These are phyloP conservation scores for Aegilops speltoides DNA, from an alignment of 176 grass and related monocot genomes.

Conservation along the genomic window DNA sequence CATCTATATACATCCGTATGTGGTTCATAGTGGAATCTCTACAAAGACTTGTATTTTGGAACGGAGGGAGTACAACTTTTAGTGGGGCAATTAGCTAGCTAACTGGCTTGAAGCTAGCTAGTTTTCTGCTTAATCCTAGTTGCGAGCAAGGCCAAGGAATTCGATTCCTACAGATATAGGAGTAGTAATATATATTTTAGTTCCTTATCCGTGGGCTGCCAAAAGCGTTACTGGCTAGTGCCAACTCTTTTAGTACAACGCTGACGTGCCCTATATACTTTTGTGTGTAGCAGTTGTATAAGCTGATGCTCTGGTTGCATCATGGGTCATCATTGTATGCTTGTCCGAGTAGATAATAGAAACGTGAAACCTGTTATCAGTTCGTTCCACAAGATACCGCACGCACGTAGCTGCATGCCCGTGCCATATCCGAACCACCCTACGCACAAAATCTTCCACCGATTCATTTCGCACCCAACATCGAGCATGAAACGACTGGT, in stretches of 20 bases:
- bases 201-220: slow-evolving; percentile 9
- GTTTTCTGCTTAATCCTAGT: not conserved
- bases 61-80: too few relatives aligned
- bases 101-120: not conserved
- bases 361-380: not conserved
- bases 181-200: not conserved
- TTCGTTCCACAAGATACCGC: not conserved
- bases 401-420: not conserved
- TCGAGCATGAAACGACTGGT: too few relatives aligned
- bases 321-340: not conserved
- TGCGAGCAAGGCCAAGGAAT: not conserved
- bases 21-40: too few relatives aligned
- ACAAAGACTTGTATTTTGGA: too few relatives aligned
- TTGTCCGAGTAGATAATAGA: not conserved
- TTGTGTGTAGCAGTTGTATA: not conserved
- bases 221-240: not conserved
- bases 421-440: slow-evolving; percentile 22
- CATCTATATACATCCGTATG: too few relatives aligned
- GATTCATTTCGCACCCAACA: too few relatives aligned
- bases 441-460: not conserved
- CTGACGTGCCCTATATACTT: not conserved
- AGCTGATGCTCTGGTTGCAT: not conserved
- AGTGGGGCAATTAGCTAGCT: not conserved
- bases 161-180: slow-evolving; percentile 5
- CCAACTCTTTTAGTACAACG: too few relatives aligned